phyloP scores from a whole-genome alignment of 306 rosid genomes.

The Vigna angularis region DNA sequence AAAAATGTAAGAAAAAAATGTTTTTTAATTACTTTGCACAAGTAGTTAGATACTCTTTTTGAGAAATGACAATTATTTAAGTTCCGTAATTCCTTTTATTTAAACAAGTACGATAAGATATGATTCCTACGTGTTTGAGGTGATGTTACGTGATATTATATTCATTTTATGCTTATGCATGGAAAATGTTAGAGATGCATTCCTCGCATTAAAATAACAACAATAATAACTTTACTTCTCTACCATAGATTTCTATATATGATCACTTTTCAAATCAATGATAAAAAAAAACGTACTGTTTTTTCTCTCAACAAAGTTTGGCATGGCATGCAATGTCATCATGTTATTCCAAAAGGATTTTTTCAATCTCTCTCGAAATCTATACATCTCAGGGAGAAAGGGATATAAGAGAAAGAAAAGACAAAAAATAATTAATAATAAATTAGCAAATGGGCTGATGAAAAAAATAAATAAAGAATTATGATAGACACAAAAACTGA shows the following conservation, averaged over 20 bases:
- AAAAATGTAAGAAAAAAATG: neutral
- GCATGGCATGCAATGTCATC: conserved; percentile 17
- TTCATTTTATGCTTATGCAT: conserved; percentile 10
- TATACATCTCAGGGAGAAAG: neutral
- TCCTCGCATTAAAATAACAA: neutral
- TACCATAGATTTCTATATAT: conserved; percentile 17
- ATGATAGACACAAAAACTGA: neutral
- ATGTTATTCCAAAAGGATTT: conserved; percentile 5
- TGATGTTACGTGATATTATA: conserved; percentile 31
- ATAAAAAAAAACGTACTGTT: neutral
- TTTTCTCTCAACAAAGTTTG: conserved; percentile 4
- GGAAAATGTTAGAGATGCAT: conserved; percentile 14
- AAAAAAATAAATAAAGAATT: neutral
- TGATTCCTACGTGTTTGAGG: conserved; percentile 31
- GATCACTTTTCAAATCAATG: conserved; percentile 12
- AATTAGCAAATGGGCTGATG: neutral
- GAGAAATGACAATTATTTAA: conserved; percentile 14
- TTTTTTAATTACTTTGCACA: neutral
- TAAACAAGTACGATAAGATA: conserved; percentile 1
- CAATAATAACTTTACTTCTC: conserved; percentile 10
- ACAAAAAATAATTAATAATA: neutral
- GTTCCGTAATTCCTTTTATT: conserved; percentile 16
- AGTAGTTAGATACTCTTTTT: conserved; percentile 18
- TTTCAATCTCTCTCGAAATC: neutral
- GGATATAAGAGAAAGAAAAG: neutral